Base-by-base conservation (phyloP, 2,329 filamentous ascomycete genomes). In the Botryosphaeria dothidea region DNA sequence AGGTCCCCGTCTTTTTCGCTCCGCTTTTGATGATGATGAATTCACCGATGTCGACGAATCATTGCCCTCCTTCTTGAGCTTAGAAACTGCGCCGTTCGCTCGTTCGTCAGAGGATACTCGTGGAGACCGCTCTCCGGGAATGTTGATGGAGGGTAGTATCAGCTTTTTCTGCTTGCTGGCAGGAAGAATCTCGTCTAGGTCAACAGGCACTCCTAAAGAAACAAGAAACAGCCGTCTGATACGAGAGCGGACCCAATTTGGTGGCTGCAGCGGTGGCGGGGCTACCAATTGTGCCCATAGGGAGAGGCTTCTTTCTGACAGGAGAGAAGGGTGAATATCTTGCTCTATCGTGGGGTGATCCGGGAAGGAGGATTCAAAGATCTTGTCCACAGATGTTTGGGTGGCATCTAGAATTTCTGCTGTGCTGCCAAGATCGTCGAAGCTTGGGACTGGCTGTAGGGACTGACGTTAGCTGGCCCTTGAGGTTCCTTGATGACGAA, bases 131-230 rank as follows among this genome's bases (percentile, higher is more conserved):
- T 77, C 75, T 41, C 75, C 74, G 0, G 74, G 69, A 29, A 77
- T 73, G 66, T 75, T 72, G 54, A 95, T 89, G 5, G 93, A 97
- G 0, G 95, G 95, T 1, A 99, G 85, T 4, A 99, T 86, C 19
- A 99, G 88, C 76, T 98, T 98, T 85, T 98, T 98, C 77, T 99
- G 95, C 78, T 98, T 98, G 13, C 92, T 96, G 0, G 94, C 93
- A 0, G 95, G 95, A 7, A 99, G 86, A 64, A 99, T 98, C 80
- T 99, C 95, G 78, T 99, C 95, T 0, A 99, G 85, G 72, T 99
- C 95, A 49, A 99, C 92, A 1, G 95, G 95, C 0, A 99, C 95
- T 19, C 95, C 95, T 0, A 99, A 86, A 1, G 93, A 97, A 62
- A 99, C 93, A 46, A 99, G 88, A 76, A 99, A 99, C 27, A 99